phyloP scores from a whole-genome alignment of 225 moss, liverwort and hornwort species.

The Pleurozium schreberi region DNA sequence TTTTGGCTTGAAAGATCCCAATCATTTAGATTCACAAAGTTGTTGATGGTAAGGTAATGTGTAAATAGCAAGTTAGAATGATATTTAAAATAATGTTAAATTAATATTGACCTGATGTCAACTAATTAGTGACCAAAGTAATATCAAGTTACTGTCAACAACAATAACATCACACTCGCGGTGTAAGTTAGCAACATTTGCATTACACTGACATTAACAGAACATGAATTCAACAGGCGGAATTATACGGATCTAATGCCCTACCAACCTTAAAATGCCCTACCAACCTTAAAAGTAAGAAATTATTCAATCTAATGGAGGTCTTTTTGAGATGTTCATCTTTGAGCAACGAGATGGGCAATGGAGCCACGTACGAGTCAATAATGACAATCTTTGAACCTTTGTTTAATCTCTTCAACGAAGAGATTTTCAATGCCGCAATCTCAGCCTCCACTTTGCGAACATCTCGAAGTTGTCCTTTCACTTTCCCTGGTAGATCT shows the following conservation, averaged over 20 bases:
- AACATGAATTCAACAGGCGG: neutral
- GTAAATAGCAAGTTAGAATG: neutral
- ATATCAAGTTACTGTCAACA: neutral
- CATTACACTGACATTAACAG: neutral
- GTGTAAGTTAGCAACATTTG: neutral
- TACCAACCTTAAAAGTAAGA: neutral
- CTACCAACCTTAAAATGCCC: neutral
- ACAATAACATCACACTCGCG: neutral
- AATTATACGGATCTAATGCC: neutral
- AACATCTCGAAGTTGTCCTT: slow-evolving; percentile 64
- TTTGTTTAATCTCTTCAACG: slow-evolving; percentile 59
- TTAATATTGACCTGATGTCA: neutral
- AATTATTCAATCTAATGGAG: neutral
- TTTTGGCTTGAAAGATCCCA: neutral
- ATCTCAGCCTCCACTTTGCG: slow-evolving; percentile 91
- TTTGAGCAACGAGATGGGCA: neutral
- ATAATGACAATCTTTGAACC: slow-evolving; percentile 68
- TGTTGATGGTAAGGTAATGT: neutral
- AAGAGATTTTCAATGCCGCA: slow-evolving; percentile 71
- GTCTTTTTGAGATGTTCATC: neutral
- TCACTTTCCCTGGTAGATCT: slow-evolving; percentile 62
- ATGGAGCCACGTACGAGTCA: slow-evolving; percentile 36
- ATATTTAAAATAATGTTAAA: neutral
- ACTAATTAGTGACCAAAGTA: neutral
- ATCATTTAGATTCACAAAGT: neutral